Conservation (phyloP, 2,329 filamentous ascomycete genomes). For the Eutypa lata region DNA sequence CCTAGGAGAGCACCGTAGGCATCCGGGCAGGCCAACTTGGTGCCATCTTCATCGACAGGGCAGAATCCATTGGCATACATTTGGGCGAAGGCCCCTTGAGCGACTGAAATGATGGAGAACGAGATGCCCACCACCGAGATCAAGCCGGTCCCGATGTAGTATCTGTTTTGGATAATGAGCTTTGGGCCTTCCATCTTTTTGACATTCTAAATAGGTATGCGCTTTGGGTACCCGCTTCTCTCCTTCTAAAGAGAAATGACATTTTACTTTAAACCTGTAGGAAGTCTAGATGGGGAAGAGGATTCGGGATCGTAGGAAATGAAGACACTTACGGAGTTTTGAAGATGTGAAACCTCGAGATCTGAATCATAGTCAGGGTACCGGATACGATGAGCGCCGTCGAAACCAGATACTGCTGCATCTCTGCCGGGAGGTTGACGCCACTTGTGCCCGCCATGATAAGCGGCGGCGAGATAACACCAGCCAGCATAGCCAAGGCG, state of each 20-base stretch:
- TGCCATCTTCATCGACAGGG: conserved; percentile 56
- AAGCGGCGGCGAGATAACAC: conserved; percentile 75
- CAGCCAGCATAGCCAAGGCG: conserved; percentile 71
- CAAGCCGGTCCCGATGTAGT: conserved; percentile 74
- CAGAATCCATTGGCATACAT: conserved; percentile 77
- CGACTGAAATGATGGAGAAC: conserved; percentile 73
- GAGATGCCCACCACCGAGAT: conserved; percentile 78
- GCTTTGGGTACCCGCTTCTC: no score
- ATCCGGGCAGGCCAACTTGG: conserved; percentile 68
- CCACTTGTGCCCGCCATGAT: conserved; percentile 61
- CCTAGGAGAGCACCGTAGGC: conserved; percentile 75
- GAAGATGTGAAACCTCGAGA: conserved; percentile 71
- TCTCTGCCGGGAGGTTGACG: conserved; percentile 57
- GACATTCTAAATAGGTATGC: no score
- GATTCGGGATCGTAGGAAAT: neutral
- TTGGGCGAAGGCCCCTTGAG: conserved; percentile 67
- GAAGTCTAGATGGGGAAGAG: neutral
- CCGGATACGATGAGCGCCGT: conserved; percentile 77
- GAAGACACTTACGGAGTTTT: conserved; percentile 52
- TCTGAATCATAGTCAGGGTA: conserved; percentile 71
- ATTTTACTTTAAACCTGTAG: no score
- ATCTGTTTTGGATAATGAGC: conserved; percentile 40
- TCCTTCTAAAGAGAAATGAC: no score
- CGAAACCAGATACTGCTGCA: conserved; percentile 76
- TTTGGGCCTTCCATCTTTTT: neutral